These are phyloP conservation scores for Aspergillus fumigatiaffinis DNA, from an alignment of 2,329 filamentous ascomycete species.

Conservation along the genomic window DNA sequence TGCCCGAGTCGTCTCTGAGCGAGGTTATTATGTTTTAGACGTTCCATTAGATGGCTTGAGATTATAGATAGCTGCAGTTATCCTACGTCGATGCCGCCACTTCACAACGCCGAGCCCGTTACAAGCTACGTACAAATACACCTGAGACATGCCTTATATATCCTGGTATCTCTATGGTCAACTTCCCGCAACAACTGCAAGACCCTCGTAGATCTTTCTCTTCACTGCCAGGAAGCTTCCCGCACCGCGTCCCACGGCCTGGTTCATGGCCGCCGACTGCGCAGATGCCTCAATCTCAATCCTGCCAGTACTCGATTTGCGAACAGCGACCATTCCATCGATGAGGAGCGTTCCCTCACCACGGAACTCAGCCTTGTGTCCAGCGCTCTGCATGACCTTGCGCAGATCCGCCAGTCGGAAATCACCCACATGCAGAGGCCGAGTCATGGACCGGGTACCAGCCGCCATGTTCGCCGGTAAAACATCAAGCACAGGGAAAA, in stretches of 20 bases:
- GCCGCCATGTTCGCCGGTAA: conserved; percentile 61
- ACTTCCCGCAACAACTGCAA: conserved; percentile 81
- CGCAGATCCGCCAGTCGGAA: conserved; percentile 82
- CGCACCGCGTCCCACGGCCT: conserved; percentile 48
- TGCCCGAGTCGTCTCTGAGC: not conserved
- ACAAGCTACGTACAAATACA: not conserved
- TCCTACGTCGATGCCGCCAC: not conserved
- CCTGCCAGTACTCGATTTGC: conserved; percentile 79
- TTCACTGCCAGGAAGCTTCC: conserved; percentile 82
- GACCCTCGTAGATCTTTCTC: conserved; percentile 84
- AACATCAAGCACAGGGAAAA: conserved; percentile 55
- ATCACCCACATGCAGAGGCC: conserved; percentile 92
- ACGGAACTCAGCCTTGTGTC: conserved; percentile 85
- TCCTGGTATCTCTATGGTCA: conserved; percentile 30
- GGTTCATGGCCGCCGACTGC: conserved; percentile 43
- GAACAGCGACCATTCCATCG: conserved; percentile 80
- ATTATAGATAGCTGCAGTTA: not conserved
- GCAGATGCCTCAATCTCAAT: conserved; percentile 83
- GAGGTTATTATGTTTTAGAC: too few species aligned
- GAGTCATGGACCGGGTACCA: conserved; percentile 70
- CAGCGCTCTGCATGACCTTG: conserved; percentile 73
- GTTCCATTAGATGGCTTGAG: not conserved
- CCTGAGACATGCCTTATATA: not conserved
- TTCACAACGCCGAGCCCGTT: not conserved
- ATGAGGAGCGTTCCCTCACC: conserved; percentile 90